These are phyloP conservation scores for Malus domestica DNA, from an alignment of 306 rosid genomes.

Conservation along the genomic window ASM211411v1 NC_041797.1:8803001-8803500, in stretches of 20 bases:
- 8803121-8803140: background rate
- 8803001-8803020: too few species aligned
- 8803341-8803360: background rate
- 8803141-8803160: background rate
- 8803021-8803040: background rate
- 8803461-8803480: background rate
- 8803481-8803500: constrained; percentile 27
- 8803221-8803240: background rate
- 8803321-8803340: background rate
- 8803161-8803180: background rate
- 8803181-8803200: background rate
- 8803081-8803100: background rate
- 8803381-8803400: background rate
- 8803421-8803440: constrained; percentile 78
- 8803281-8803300: background rate
- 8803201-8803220: background rate
- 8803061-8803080: background rate
- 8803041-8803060: background rate
- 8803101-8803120: background rate
- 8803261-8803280: background rate
- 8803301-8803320: background rate
- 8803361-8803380: background rate
- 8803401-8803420: background rate
- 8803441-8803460: background rate
- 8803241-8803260: background rate